Percentiles rank a stretch among this genome's conserved stretches.
These are phyloP conservation scores for Leptographium radiaticola DNA, from an alignment of 2,329 filamentous ascomycete species.

Conservation along the genomic window DNA sequence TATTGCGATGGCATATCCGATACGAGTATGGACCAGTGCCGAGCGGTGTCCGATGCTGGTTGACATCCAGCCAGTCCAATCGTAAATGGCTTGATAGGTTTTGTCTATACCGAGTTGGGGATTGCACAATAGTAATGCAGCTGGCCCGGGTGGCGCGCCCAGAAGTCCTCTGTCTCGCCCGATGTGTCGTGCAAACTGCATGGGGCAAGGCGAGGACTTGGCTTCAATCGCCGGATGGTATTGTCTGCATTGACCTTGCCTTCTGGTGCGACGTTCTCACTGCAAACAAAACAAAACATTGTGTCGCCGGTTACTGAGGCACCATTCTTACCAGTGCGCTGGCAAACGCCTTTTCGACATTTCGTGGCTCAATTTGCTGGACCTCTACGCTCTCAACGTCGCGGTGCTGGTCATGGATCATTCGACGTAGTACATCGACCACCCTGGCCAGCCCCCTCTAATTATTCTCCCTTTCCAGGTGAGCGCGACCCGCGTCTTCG, in stretches of 20 bases:
- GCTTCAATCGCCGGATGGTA: slow-evolving; percentile 22
- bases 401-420: slow-evolving; percentile 20
- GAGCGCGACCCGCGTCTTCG: slow-evolving; percentile 18
- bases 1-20: too few relatives aligned
- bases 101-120: too few relatives aligned
- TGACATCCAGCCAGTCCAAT: too few relatives aligned
- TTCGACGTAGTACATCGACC: slow-evolving; percentile 20
- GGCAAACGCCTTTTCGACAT: slow-evolving; percentile 17
- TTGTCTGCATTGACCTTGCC: slow-evolving; percentile 16
- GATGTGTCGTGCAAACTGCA: slow-evolving; percentile 20
- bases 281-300: too few relatives aligned
- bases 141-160: too few relatives aligned
- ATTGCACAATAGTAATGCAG: too few relatives aligned
- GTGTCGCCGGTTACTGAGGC: too few relatives aligned
- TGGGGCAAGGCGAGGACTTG: slow-evolving; percentile 26
- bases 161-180: slow-evolving; percentile 22
- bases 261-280: too few relatives aligned
- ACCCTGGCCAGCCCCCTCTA: slow-evolving; percentile 12
- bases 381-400: slow-evolving; percentile 17
- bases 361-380: slow-evolving; percentile 15
- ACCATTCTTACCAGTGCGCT: slow-evolving; percentile 15
- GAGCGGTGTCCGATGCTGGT: too few relatives aligned
- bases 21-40: too few relatives aligned
- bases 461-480: slow-evolving; percentile 5
- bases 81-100: too few relatives aligned